phyloP scores from a whole-genome alignment of 305 asterid species.

The Caryopteris hybrid region DNA sequence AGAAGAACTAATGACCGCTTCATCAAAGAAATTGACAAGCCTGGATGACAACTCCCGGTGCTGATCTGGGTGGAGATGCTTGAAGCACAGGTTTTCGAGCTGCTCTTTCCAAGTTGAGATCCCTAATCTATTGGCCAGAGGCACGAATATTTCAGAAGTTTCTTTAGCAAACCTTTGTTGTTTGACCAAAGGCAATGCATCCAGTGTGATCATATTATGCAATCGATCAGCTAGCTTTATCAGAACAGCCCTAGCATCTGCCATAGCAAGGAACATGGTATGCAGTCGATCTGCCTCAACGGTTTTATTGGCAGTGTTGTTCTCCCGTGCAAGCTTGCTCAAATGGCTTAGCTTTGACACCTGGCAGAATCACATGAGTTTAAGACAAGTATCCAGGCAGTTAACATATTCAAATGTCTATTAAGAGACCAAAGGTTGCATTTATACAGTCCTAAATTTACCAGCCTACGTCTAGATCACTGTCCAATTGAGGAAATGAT shows the following conservation, averaged over 20 bases:
- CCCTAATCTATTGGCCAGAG: slow-evolving; percentile 91
- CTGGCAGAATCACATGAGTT: slow-evolving; percentile 28
- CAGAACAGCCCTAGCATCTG: slow-evolving; percentile 85
- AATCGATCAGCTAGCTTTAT: slow-evolving; percentile 78
- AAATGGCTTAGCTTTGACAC: slow-evolving; percentile 79
- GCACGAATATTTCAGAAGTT: slow-evolving; percentile 81
- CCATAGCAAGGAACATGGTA: slow-evolving; percentile 89
- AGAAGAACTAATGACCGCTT: slow-evolving; percentile 60
- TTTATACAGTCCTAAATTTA: background rate
- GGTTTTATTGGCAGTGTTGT: slow-evolving; percentile 67
- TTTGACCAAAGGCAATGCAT: slow-evolving; percentile 59
- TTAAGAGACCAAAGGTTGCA: slow-evolving; percentile 8
- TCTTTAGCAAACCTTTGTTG: slow-evolving; percentile 78
- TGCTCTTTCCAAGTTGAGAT: slow-evolving; percentile 86
- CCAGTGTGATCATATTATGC: slow-evolving; percentile 79
- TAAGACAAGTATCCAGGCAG: background rate
- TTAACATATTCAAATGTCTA: background rate
- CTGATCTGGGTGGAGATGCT: slow-evolving; percentile 62
- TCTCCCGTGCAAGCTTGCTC: slow-evolving; percentile 83
- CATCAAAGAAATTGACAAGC: slow-evolving; percentile 57
- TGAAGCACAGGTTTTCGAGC: slow-evolving; percentile 88
- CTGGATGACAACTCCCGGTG: slow-evolving; percentile 65
- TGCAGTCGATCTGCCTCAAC: slow-evolving; percentile 75
- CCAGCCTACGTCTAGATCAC: background rate
- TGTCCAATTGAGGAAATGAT: background rate